phyloP scores from a whole-genome alignment of 192 early-diverging fungal species.

The Backusella parvicylindrica region DNA sequence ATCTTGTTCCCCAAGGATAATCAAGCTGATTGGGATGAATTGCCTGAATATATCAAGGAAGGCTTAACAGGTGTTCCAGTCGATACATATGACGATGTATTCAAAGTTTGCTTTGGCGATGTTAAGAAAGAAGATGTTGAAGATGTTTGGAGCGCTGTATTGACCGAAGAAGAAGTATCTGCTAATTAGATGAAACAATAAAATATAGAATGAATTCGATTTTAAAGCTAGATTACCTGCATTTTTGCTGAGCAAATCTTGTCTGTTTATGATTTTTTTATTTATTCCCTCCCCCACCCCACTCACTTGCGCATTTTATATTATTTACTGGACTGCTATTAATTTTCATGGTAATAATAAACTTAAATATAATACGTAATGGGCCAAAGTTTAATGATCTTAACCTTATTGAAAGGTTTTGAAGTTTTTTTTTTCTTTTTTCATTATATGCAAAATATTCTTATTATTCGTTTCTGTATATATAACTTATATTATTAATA shows the following conservation, averaged over 20 bases:
- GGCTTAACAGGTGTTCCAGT: slow-evolving; percentile 84
- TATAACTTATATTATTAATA: too few relatives aligned
- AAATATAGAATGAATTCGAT: slow-evolving; percentile 5
- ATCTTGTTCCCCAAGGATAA: slow-evolving; percentile 92
- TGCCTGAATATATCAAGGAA: slow-evolving; percentile 89
- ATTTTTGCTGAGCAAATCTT: background rate
- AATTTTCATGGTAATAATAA: background rate
- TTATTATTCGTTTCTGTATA: too few relatives aligned
- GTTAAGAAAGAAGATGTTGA: slow-evolving; percentile 30
- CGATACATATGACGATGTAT: slow-evolving; percentile 76
- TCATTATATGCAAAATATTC: too few relatives aligned
- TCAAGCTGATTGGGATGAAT: slow-evolving; percentile 91
- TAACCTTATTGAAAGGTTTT: background rate
- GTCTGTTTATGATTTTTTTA: background rate
- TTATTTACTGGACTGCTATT: background rate
- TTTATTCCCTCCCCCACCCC: background rate
- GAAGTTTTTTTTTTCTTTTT: background rate
- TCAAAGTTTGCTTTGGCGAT: slow-evolving; percentile 48
- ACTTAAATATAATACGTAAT: background rate
- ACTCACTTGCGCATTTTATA: background rate
- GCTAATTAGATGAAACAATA: slow-evolving; percentile 1
- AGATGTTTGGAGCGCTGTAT: slow-evolving; percentile 25
- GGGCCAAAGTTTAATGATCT: background rate
- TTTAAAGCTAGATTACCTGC: background rate
- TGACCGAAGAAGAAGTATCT: slow-evolving; percentile 25